These are phyloP conservation scores for Thozetella sp. DNA, from an alignment of 495 filamentous ascomycete genomes.

Conservation along the genomic window DNA sequence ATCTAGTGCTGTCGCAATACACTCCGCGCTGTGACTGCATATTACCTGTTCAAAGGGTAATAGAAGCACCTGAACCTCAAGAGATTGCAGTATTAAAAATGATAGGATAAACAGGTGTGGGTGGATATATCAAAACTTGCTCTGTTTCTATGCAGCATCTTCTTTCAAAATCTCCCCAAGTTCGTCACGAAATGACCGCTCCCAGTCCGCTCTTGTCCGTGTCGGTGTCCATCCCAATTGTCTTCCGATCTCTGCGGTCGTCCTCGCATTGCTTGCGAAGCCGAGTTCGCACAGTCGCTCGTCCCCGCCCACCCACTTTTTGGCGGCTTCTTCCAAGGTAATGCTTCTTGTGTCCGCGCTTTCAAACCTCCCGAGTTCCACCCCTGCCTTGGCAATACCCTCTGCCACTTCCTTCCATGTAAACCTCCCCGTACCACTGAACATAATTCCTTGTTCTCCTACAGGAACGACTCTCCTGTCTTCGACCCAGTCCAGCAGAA, in stretches of 20 bases:
- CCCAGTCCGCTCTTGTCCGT: conserved; percentile 26
- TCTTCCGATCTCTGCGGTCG: conserved; percentile 24
- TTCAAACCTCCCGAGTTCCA: conserved; percentile 28
- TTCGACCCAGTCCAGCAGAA: conserved; percentile 8
- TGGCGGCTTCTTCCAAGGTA: conserved; percentile 30
- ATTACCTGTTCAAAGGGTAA: too few relatives aligned
- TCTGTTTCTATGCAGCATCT: too few relatives aligned
- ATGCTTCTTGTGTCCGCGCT: conserved; percentile 28
- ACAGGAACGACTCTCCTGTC: conserved; percentile 34
- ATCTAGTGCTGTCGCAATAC: too few relatives aligned
- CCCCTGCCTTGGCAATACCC: conserved; percentile 34
- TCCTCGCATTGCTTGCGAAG: conserved; percentile 27
- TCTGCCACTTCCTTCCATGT: conserved; percentile 38
- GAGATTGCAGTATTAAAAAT: too few relatives aligned
- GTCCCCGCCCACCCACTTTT: conserved; percentile 23
- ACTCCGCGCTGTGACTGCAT: too few relatives aligned
- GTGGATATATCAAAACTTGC: too few relatives aligned
- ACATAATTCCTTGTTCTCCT: conserved; percentile 46
- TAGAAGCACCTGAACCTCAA: too few relatives aligned
- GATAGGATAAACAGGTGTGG: too few relatives aligned
- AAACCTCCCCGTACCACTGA: conserved; percentile 39
- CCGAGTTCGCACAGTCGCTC: conserved; percentile 31
- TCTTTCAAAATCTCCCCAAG: conserved; percentile 13
- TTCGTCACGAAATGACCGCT: conserved; percentile 15
- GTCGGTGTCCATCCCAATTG: conserved; percentile 42